Conservation (phyloP, 345 rosid genomes). For the Dovyalis caffra region DNA sequence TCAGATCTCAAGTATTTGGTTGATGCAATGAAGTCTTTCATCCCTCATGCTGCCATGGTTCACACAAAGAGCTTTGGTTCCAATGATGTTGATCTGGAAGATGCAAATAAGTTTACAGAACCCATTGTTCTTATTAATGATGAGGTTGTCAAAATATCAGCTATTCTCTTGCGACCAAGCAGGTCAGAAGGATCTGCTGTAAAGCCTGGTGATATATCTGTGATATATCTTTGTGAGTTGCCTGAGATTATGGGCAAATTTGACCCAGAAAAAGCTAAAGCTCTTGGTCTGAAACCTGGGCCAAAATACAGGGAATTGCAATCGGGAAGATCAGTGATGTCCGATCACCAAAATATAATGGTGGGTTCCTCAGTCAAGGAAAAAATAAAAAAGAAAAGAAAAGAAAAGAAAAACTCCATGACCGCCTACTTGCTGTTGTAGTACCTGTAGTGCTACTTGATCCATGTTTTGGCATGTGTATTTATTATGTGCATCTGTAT, state of each 20-base stretch:
- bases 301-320: constrained; percentile 79
- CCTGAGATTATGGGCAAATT: constrained; percentile 83
- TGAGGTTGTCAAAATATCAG: constrained; percentile 86
- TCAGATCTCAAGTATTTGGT: constrained; percentile 87
- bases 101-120: constrained; percentile 36
- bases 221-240: constrained; percentile 82
- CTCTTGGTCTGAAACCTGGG: constrained; percentile 80
- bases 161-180: constrained; percentile 52
- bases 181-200: constrained; percentile 31
- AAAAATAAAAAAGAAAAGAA: background rate
- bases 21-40: constrained; percentile 90
- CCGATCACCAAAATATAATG: constrained; percentile 60
- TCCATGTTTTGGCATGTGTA: no score
- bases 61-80: constrained; percentile 80
- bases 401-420: background rate
- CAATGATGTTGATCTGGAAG: constrained; percentile 35
- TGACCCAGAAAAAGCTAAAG: constrained; percentile 72
- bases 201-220: constrained; percentile 78
- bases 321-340: constrained; percentile 77
- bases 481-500: background rate
- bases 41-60: constrained; percentile 97
- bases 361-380: constrained; percentile 41
- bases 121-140: constrained; percentile 66
- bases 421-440: no score
- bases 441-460: no score